Base-by-base conservation (phyloP, 257 asterid species). In the Solanum paucissectum region DNA sequence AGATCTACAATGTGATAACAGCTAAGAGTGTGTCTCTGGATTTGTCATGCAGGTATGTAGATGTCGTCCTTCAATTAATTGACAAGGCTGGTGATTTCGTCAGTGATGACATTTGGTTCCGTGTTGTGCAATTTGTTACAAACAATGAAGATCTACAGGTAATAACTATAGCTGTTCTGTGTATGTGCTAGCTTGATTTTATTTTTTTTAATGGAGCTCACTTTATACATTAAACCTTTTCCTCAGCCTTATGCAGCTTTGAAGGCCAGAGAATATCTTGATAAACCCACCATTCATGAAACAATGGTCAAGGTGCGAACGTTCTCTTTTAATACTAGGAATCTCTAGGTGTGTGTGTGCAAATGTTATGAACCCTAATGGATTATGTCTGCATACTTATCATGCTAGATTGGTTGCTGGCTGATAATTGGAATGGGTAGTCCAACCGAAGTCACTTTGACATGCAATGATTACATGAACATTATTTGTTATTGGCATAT, bases 11-110 rank as follows among this genome's bases (percentile, higher is more conserved):
- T 81, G 69, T 32, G 85, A 81, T 81, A 46, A 81, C 64, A 81
- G 42, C 85, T 81, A 29, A 46, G 29, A 81, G 69, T 68, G 37
- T 69, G 74, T 60, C 73, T 84, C 69, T 52, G 75, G 79, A 68
- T 76, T 73, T 73, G 68, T 10, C 84, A 77, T 92, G 88, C 92
- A 96, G 99, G 99, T 96, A 96, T 89, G 98, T 96, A 52, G 99
- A 96, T 90, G 99, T 96, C 88, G 93, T 96, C 90, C 99, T 96
- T 91, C 99, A 96, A 93, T 91, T 96, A 94, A 96, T 96, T 92
- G 99, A 96, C 93, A 96, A 96, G 94, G 99, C 99, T 29, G 98
- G 99, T 88, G 99, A 96, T 89, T 96, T 96, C 29, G 99, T 96
- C 91, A 94, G 98, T 91, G 99, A 96, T 91, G 99, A 95, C 91